Evolutionary conservation across 78 protist species (phyloP), one percentile per base, ranked within the genome.

Genomic region (Dictyostelium firmibasis): DNA sequence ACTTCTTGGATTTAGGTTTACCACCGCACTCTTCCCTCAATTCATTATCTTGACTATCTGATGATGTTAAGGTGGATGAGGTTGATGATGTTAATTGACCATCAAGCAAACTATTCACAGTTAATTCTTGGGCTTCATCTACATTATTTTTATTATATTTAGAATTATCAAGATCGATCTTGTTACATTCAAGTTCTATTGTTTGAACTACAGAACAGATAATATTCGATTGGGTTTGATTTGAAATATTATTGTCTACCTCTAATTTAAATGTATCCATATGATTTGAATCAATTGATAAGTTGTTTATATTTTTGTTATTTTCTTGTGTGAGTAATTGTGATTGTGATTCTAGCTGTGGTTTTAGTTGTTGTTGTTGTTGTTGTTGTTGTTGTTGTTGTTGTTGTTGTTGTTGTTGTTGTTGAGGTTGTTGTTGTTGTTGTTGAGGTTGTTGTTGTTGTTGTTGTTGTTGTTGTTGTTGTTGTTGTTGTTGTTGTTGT

Each of bases 241-340:
- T 33, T 36, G 82, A 76, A 76, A 76, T 76, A 76, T 41, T 36
- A 76, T 76, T 41, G 41, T 4, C 33, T 31, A 13, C 20, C 31
- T 14, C 23, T 70, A 31, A 14, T 29, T 70, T 70, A 4, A 43
- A 4, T 25, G 27, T 64, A 64, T 25, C 74, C 31, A 64, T 25
- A 64, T n/a, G 74, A 38, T 76, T 76, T 76, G 82, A 33, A 76
- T 76, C 53, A 23, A 33, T 76, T 76, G 82, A 33, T 41, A n/a
- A 33, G 38, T 36, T 36, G 2, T 76, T 23, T 50, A 4, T 50
- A 50, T 50, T 50, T 16, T 50, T 16, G 14, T 50, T 18, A 16
- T 16, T 50, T 50, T 13, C n/a, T 50, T 50, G 62, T 50, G 23
- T 2, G 13, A 16, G 62, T 14, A 50, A n/a, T 50, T 50, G 62